These are phyloP conservation scores for Chlamydomonas sphaeroides DNA, from an alignment of 139 green algal genomes.

Conservation along the genomic window DNA sequence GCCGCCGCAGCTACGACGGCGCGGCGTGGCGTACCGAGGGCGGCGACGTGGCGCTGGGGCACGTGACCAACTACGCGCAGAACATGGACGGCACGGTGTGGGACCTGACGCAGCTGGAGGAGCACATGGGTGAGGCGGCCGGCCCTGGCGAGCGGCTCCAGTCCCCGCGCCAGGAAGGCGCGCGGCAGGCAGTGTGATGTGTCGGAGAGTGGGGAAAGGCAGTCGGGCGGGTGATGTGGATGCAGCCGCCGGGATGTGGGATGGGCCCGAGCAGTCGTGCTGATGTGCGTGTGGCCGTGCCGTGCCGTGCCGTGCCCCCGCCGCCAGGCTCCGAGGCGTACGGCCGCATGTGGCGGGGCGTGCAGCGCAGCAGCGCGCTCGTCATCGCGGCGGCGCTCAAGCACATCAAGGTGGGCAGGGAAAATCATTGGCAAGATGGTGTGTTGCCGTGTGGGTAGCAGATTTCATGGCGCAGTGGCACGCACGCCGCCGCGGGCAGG, in stretches of 20 bases:
- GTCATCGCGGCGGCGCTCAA: slow-evolving; percentile 31
- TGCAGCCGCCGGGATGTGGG: neutral
- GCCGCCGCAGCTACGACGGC: slow-evolving; percentile 14
- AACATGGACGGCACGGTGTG: slow-evolving; percentile 70
- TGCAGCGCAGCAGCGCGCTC: slow-evolving; percentile 34
- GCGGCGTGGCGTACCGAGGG: slow-evolving; percentile 42
- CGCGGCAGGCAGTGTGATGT: no score
- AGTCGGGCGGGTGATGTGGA: neutral
- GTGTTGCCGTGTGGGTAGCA: no score
- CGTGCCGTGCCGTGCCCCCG: no score
- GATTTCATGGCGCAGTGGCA: no score
- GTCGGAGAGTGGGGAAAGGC: neutral
- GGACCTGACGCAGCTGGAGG: slow-evolving; percentile 56
- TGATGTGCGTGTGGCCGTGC: neutral
- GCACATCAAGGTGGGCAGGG: slow-evolving; percentile 37
- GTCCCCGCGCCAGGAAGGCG: no score
- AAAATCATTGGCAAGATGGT: neutral
- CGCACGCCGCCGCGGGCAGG: no score
- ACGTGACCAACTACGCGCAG: slow-evolving; percentile 74
- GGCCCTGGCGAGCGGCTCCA: no score
- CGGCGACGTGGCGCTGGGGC: slow-evolving; percentile 51
- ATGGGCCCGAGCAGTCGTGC: neutral
- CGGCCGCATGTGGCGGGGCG: slow-evolving; percentile 14
- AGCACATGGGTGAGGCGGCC: slow-evolving; percentile 63
- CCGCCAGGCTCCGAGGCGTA: slow-evolving; percentile 27